Evolutionary conservation across 192 early-diverging fungal genomes (phyloP).

Genomic region (Thamnidium elegans): DNA sequence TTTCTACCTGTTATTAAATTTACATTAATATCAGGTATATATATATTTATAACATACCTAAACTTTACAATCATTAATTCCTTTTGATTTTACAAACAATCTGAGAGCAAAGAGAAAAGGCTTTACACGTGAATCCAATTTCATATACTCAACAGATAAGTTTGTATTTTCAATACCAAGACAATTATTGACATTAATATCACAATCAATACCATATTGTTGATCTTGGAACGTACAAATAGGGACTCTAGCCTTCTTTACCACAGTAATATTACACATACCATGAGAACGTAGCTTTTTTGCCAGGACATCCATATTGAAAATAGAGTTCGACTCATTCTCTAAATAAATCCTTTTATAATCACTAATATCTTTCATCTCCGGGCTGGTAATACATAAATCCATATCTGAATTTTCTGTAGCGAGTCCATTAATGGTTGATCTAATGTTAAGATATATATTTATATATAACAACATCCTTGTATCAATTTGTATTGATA

Average conservation of each 20-base stretch:
- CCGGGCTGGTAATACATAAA: slow-evolving; percentile 34
- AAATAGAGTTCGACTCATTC: not conserved
- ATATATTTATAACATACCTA: not conserved
- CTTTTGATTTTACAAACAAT: slow-evolving; percentile 29
- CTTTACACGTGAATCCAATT: slow-evolving; percentile 32
- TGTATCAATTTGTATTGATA: too few relatives aligned
- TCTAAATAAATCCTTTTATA: not conserved
- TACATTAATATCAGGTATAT: too few relatives aligned
- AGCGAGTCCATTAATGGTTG: slow-evolving; percentile 33
- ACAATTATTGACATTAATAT: slow-evolving; percentile 35
- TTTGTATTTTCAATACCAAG: slow-evolving; percentile 39
- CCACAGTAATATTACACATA: slow-evolving; percentile 25
- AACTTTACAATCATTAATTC: slow-evolving; percentile 26
- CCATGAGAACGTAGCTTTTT: slow-evolving; percentile 9
- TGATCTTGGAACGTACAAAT: slow-evolving; percentile 39
- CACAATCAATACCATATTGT: slow-evolving; percentile 22
- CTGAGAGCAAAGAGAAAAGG: slow-evolving; percentile 35
- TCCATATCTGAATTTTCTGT: slow-evolving; percentile 36
- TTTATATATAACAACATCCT: too few relatives aligned
- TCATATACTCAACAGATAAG: slow-evolving; percentile 30
- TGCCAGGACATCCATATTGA: slow-evolving; percentile 23
- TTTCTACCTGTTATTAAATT: not conserved
- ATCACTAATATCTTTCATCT: not conserved
- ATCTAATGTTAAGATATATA: slow-evolving; percentile 19
- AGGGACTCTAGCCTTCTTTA: slow-evolving; percentile 38